These are phyloP conservation scores for Sequoiadendron giganteum DNA, from an alignment of 75 land plant genomes.

Conservation along the genomic window DNA sequence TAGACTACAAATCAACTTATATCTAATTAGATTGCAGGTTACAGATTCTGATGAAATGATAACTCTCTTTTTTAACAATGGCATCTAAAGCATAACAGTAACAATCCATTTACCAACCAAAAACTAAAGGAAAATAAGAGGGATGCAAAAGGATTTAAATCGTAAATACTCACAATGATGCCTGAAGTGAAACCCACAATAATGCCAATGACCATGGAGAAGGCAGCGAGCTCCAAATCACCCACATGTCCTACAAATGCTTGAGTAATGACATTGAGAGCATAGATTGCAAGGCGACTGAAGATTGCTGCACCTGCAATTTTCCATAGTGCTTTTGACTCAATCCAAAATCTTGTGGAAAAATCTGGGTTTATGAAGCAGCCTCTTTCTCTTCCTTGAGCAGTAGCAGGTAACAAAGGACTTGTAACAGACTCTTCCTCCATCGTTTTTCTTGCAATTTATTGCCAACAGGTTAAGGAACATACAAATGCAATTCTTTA, in stretches of 20 bases:
- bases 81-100: not conserved
- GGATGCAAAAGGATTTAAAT: too few relatives aligned
- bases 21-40: too few relatives aligned
- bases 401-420: too few relatives aligned
- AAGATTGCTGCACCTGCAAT: conserved; percentile 44
- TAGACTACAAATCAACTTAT: too few relatives aligned
- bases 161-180: conserved; percentile 24
- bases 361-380: not conserved
- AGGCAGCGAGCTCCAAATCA: conserved; percentile 43
- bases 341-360: not conserved
- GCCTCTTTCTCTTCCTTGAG: not conserved
- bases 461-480: too few relatives aligned
- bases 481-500: too few relatives aligned
- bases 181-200: conserved; percentile 44
- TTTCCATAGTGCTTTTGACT: conserved; percentile 19
- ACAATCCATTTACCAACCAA: not conserved
- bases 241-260: conserved; percentile 62
- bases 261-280: conserved; percentile 35
- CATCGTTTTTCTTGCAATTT: too few relatives aligned
- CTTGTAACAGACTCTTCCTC: too few relatives aligned
- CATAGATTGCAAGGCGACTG: conserved; percentile 25
- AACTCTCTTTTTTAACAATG: too few relatives aligned
- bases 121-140: too few relatives aligned
- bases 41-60: too few relatives aligned
- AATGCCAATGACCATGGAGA: conserved; percentile 37